Conservation (phyloP, 768 basidiomycete species). For the Terana coerulea region DNA sequence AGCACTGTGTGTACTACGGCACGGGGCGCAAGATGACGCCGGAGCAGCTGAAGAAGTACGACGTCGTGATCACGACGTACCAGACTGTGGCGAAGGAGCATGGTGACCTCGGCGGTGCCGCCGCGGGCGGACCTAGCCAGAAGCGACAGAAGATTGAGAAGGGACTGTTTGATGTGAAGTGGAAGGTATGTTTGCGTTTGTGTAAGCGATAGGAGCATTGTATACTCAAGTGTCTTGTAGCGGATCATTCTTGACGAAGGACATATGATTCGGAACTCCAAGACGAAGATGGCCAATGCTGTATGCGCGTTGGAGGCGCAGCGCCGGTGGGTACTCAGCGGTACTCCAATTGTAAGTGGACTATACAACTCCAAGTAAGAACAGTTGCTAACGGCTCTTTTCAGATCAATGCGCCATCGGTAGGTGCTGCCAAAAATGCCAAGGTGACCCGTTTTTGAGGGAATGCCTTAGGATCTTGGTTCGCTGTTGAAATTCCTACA, state of each 20-base stretch:
- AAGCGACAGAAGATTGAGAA: constrained; percentile 62
- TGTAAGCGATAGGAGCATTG: background rate
- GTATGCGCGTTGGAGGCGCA: constrained; percentile 61
- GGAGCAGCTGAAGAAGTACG: constrained; percentile 58
- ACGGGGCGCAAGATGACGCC: constrained; percentile 55
- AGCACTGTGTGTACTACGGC: constrained; percentile 69
- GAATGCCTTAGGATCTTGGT: constrained; percentile 67
- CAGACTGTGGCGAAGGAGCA: constrained; percentile 64
- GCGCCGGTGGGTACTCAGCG: constrained; percentile 76
- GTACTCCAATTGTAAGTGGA: constrained; percentile 81
- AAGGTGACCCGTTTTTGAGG: background rate
- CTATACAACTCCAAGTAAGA: background rate
- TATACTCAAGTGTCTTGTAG: constrained; percentile 28
- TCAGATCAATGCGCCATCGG: constrained; percentile 78
- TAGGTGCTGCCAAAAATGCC: constrained; percentile 22
- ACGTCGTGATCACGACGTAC: constrained; percentile 84
- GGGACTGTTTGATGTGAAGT: constrained; percentile 63
- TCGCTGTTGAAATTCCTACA: constrained; percentile 80
- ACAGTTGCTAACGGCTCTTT: background rate
- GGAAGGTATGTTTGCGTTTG: constrained; percentile 60
- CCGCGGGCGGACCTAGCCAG: constrained; percentile 35
- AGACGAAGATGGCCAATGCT: constrained; percentile 78
- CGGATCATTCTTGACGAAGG: constrained; percentile 87
- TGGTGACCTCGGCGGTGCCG: constrained; percentile 22
- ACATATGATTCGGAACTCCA: constrained; percentile 81